A percentile compares a stretch with the other conserved stretches of the same genome.
Conservation (phyloP, 1,284 basidiomycete species). For the Pterula multifida region DNA sequence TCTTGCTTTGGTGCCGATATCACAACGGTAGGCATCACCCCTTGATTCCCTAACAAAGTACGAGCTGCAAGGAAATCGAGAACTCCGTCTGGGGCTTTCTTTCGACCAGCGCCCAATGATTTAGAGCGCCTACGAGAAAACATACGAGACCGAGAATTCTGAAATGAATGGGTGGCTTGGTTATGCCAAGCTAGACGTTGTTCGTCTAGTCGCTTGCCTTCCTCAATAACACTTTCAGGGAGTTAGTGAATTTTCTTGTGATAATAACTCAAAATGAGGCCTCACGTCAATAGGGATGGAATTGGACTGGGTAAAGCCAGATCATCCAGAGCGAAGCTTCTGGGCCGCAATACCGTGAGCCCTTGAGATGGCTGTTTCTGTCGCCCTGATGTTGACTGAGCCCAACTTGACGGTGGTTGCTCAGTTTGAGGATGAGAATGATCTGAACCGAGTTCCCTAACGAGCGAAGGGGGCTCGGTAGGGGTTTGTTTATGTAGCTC, state of each 20-base stretch:
- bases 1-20: slow-evolving; percentile 20
- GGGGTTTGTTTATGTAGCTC: no score
- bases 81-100: slow-evolving; percentile 12
- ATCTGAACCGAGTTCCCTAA: no score
- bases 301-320: slow-evolving; percentile 44
- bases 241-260: slow-evolving; percentile 3
- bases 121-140: slow-evolving; percentile 53
- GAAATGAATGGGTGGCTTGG: slow-evolving; percentile 49
- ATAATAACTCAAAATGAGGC: slow-evolving; percentile 12
- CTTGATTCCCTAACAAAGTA: slow-evolving; percentile 51
- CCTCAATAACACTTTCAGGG: slow-evolving; percentile 47
- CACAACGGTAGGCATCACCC: slow-evolving; percentile 27
- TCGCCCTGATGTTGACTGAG: no score
- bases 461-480: no score
- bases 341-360: slow-evolving; percentile 22
- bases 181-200: slow-evolving; percentile 56
- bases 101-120: slow-evolving; percentile 23
- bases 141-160: slow-evolving; percentile 48
- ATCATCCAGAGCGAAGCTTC: slow-evolving; percentile 46
- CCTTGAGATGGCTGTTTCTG: slow-evolving; percentile 7
- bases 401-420: no score
- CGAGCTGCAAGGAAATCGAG: slow-evolving; percentile 49
- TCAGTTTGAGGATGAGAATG: no score
- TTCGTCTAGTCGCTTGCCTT: slow-evolving; percentile 42
- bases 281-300: slow-evolving; percentile 49